Conservation (phyloP, 2,329 filamentous ascomycete genomes). For the Achaetomium macrosporum region DNA sequence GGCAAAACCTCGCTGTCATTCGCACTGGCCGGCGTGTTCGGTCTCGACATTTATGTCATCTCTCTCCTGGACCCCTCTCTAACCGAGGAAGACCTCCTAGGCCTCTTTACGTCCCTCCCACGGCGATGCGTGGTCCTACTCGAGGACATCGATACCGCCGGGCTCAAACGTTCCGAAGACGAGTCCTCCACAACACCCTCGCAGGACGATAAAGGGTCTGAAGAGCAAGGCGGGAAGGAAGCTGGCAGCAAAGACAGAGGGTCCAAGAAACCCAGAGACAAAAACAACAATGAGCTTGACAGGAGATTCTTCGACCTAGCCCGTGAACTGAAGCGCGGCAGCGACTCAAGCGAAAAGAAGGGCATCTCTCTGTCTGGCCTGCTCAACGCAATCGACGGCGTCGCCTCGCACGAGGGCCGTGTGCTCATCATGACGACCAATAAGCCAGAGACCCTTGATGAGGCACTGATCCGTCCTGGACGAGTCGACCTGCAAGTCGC, state of each 20-base stretch:
- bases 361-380: slow-evolving; percentile 72
- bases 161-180: slow-evolving; percentile 41
- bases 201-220: slow-evolving; percentile 6
- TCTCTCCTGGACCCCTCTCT: slow-evolving; percentile 53
- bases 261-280: slow-evolving; percentile 31
- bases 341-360: slow-evolving; percentile 34
- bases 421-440: slow-evolving; percentile 82
- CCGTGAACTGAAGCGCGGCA: slow-evolving; percentile 36
- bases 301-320: slow-evolving; percentile 37
- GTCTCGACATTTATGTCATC: slow-evolving; percentile 61
- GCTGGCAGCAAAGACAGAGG: slow-evolving; percentile 21
- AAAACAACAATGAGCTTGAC: slow-evolving; percentile 24
- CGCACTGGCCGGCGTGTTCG: slow-evolving; percentile 60
- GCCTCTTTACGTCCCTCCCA: slow-evolving; percentile 56
- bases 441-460: slow-evolving; percentile 64
- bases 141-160: slow-evolving; percentile 65
- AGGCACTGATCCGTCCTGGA: slow-evolving; percentile 67
- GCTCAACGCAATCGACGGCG: slow-evolving; percentile 78
- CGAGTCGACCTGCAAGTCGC: slow-evolving; percentile 63
- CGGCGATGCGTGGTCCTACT: slow-evolving; percentile 59
- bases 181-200: slow-evolving; percentile 17
- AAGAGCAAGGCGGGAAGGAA: slow-evolving; percentile 18
- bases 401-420: slow-evolving; percentile 71
- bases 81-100: slow-evolving; percentile 55
- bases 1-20: slow-evolving; percentile 66